A percentile compares a stretch with the other conserved stretches of the same genome.
phyloP scores from a whole-genome alignment of 179 eudicot genomes.

The Beta macrorhiza region DNA sequence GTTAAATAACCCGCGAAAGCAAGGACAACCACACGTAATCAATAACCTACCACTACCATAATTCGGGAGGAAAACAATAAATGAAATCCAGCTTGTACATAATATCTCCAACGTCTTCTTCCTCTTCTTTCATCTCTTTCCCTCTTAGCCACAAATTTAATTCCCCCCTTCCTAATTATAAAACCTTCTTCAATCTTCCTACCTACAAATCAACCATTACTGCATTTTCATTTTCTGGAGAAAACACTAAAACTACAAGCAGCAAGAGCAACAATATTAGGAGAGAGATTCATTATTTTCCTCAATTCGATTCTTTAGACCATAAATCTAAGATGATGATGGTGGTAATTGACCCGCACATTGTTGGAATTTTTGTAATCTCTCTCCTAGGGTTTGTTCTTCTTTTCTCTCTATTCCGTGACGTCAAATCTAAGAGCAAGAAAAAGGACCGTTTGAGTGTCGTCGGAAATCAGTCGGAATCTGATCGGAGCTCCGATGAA shows the following conservation, averaged over 20 bases:
- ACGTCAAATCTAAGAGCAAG: constrained; percentile 8
- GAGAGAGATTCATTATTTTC: not conserved
- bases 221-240: not conserved
- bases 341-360: constrained; percentile 25
- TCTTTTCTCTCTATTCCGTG: constrained; percentile 18
- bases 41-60: not conserved
- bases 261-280: no score
- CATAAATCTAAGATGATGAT: not conserved
- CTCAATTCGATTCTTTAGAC: not conserved
- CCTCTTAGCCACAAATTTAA: constrained; percentile 10
- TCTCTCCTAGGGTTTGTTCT: constrained; percentile 31
- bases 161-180: not conserved
- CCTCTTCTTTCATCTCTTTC: not conserved
- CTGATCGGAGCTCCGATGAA: constrained; percentile 28
- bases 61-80: not conserved
- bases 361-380: constrained; percentile 24
- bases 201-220: not conserved
- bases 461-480: constrained; percentile 15
- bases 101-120: not conserved
- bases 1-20: no score
- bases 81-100: not conserved
- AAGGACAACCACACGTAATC: no score
- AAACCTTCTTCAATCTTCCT: not conserved
- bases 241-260: not conserved
- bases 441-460: constrained; percentile 4